These are phyloP conservation scores for Trichocomaceae sp. DNA, from an alignment of 2,329 filamentous ascomycete species.

Conservation along the genomic window DNA sequence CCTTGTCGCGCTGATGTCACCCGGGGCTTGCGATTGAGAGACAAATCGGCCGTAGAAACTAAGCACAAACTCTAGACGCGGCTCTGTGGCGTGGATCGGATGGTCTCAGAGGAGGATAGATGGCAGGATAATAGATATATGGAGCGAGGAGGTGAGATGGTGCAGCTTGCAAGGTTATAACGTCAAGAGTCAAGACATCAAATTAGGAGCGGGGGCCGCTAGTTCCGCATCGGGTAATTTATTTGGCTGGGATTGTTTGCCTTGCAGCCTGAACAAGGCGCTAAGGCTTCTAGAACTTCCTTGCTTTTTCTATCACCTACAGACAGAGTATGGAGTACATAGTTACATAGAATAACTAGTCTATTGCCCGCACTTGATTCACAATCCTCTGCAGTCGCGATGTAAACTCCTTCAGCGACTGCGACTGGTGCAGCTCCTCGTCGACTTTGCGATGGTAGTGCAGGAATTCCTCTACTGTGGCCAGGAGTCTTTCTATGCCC, in stretches of 20 bases:
- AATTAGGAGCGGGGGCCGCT: not conserved
- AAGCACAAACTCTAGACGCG: not conserved
- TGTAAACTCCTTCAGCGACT: constrained; percentile 48
- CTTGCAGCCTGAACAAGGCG: not conserved
- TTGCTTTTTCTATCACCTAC: not conserved
- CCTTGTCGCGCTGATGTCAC: not conserved
- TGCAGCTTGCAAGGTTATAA: not conserved
- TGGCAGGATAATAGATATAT: not conserved
- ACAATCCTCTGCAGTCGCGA: constrained; percentile 49
- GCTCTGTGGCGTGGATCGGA: no score
- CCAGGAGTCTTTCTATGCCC: constrained; percentile 46
- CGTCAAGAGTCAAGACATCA: not conserved
- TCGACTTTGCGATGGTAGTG: constrained; percentile 56
- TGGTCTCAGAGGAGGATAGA: not conserved
- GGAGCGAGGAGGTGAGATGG: not conserved
- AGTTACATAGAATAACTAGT: not conserved
- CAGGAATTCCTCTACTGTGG: constrained; percentile 57
- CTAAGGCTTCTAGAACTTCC: not conserved
- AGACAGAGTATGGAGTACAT: not conserved
- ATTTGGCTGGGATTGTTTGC: not conserved
- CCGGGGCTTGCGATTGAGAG: not conserved
- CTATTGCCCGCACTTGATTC: constrained; percentile 32
- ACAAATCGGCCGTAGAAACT: not conserved
- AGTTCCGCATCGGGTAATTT: not conserved
- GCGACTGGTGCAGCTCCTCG: constrained; percentile 33